phyloP scores from a whole-genome alignment of 306 rosid species.

The Cucurbita pepo region DNA sequence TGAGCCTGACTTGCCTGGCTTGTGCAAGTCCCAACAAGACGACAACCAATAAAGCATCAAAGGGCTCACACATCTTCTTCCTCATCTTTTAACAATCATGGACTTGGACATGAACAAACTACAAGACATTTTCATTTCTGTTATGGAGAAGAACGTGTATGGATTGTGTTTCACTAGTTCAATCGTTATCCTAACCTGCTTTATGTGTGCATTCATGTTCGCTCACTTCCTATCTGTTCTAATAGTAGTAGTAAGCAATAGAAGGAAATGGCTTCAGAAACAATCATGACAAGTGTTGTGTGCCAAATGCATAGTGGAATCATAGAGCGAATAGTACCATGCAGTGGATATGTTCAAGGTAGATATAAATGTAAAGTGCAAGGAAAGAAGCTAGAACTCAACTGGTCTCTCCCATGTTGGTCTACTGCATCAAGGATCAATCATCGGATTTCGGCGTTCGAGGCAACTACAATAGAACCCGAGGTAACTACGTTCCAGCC shows the following conservation, averaged over 20 bases:
- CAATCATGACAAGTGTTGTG: conserved; percentile 17
- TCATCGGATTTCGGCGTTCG: neutral
- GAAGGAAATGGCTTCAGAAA: neutral
- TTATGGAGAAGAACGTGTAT: neutral
- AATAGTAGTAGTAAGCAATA: neutral
- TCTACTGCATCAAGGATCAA: conserved; percentile 1
- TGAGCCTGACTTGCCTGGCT: neutral
- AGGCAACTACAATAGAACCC: neutral
- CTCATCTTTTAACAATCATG: conserved; percentile 1
- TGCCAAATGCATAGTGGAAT: conserved; percentile 10
- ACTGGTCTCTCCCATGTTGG: neutral
- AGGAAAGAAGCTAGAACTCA: conserved; percentile 1
- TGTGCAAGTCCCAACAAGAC: neutral
- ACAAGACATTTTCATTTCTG: neutral
- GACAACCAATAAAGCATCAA: neutral
- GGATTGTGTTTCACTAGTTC: conserved; percentile 1
- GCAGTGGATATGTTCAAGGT: conserved; percentile 1
- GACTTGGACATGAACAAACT: neutral
- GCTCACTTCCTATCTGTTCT: neutral
- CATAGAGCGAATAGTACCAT: conserved; percentile 7
- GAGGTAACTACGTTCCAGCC: neutral
- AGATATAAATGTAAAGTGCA: conserved; percentile 1
- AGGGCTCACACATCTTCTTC: neutral
- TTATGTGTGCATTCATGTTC: neutral
- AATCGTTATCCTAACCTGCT: neutral